Conservation (phyloP, 2,329 filamentous ascomycete species). For the Eutypella sp. region DNA sequence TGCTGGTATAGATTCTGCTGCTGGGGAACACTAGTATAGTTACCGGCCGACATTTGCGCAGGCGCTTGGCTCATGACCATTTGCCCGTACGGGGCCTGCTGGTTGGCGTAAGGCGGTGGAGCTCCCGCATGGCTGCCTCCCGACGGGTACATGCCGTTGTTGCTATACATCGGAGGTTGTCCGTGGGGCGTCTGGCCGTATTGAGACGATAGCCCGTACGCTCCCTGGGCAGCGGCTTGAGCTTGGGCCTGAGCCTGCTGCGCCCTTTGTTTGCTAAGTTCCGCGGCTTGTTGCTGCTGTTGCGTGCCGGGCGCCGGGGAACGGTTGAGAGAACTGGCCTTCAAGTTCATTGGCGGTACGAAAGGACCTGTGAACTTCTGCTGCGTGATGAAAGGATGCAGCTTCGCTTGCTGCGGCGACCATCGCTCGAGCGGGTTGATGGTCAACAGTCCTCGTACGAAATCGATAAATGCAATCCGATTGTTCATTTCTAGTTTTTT, state of each 20-base stretch:
- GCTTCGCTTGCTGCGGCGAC: slow-evolving; percentile 95
- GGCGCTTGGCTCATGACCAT: slow-evolving; percentile 66
- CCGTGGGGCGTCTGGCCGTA: slow-evolving; percentile 41
- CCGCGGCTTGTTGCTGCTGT: slow-evolving; percentile 92
- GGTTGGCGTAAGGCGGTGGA: slow-evolving; percentile 75
- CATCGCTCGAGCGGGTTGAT: slow-evolving; percentile 95
- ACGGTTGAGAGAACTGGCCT: slow-evolving; percentile 76
- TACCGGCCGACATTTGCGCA: slow-evolving; percentile 60
- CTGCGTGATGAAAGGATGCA: slow-evolving; percentile 98
- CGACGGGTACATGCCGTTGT: slow-evolving; percentile 75
- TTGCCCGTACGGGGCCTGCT: slow-evolving; percentile 65
- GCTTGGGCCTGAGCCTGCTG: slow-evolving; percentile 66
- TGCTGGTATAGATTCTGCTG: slow-evolving; percentile 66
- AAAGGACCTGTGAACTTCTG: slow-evolving; percentile 96
- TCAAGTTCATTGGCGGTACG: slow-evolving; percentile 94
- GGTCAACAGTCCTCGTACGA: slow-evolving; percentile 85
- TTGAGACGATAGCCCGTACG: slow-evolving; percentile 55
- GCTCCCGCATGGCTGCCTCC: slow-evolving; percentile 49
- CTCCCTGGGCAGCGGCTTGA: slow-evolving; percentile 60
- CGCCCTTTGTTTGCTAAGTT: slow-evolving; percentile 85
- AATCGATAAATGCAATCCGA: slow-evolving; percentile 94
- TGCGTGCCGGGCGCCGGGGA: slow-evolving; percentile 90
- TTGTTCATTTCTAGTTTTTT: slow-evolving; percentile 80
- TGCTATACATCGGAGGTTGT: slow-evolving; percentile 69
- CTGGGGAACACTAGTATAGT: slow-evolving; percentile 53